A percentile compares a stretch with the other conserved stretches of the same genome.
phyloP scores from a whole-genome alignment of 2,329 filamentous ascomycete species.

The Trichoderma guizhouense region DNA sequence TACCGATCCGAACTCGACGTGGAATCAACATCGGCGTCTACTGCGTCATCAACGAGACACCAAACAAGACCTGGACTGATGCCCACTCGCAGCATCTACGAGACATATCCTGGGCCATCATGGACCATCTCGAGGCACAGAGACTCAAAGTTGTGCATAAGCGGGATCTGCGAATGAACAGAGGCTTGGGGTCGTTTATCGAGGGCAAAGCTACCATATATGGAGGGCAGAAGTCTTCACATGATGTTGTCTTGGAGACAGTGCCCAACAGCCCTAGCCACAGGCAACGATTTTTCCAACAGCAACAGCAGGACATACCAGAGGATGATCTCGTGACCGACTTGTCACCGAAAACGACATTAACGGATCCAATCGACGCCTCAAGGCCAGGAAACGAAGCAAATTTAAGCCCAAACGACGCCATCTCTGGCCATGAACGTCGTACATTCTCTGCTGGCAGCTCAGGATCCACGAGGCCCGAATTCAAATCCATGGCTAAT shows the following conservation, averaged over 20 bases:
- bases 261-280: conserved; percentile 22
- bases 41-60: conserved; percentile 29
- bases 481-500: neutral
- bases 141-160: conserved; percentile 27
- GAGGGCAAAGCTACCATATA: conserved; percentile 32
- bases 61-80: conserved; percentile 25
- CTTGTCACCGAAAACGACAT: neutral
- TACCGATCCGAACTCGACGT: conserved; percentile 38
- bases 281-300: conserved; percentile 18
- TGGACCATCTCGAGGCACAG: conserved; percentile 35
- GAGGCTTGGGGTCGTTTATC: conserved; percentile 36
- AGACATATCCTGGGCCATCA: conserved; percentile 32
- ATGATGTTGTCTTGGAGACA: conserved; percentile 12
- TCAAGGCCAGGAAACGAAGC: neutral
- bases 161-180: conserved; percentile 36
- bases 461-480: neutral
- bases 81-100: conserved; percentile 27
- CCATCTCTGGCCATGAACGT: neutral
- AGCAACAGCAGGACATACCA: neutral
- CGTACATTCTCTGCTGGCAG: neutral
- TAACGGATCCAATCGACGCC: neutral
- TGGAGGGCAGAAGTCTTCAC: conserved; percentile 22
- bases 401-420: neutral
- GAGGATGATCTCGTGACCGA: neutral
- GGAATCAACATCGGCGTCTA: conserved; percentile 44